Base-by-base conservation (phyloP, 768 basidiomycete species). In the Tricholoma matsutake region DNA sequence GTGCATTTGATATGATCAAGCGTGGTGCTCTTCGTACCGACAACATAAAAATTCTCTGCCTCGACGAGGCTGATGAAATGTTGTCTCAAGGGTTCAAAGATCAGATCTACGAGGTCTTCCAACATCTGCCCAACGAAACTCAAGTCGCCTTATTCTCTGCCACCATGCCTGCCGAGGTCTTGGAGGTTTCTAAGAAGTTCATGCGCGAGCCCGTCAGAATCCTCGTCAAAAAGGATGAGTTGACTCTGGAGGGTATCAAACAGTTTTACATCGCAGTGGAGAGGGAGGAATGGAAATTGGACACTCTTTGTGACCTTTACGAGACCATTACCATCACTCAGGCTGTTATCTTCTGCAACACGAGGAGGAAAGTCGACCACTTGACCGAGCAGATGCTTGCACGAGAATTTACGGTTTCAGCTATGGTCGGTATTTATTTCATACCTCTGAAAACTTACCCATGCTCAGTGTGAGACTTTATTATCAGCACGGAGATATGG, bases 341-440 rank as follows among this genome's bases (percentile, higher is more conserved):
- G 75, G 95, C 96, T 59, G 96, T 98, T 79, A 98, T 99, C 77
- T 99, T 99, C 85, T 98, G 96, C 82, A 98, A 98, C 83, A 98
- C 96, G 54, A 85, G 94, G 72, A 85, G 96, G 81, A 99, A 99
- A 86, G 94, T 99, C 67, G 96, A 99, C 79, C 95, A 94, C 94
- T 78, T 99, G 72, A 98, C 96, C 20, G 94, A 98, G 78, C 96
- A 97, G 84, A 94, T 99, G 88, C 92, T 92, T 76, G 84, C 82
- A 37, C 85, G 95, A 64, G 95, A 99, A 77, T 99, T 98, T 77
- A 98, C 97, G 61, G 96, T 98, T 49, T 94, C 93, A 62, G 94
- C 94, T 64, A 96, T 97, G 92, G 94, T 92, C 57, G 67, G 88
- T 76, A 28, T 51, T 55, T 62, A 65, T 6, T 22, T 16, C 64